Percentiles rank a stretch among this genome's conserved stretches.
Evolutionary conservation across 1,284 basidiomycete species (phyloP).

Genomic region (Cutaneotrichosporon cutaneum): DNA sequence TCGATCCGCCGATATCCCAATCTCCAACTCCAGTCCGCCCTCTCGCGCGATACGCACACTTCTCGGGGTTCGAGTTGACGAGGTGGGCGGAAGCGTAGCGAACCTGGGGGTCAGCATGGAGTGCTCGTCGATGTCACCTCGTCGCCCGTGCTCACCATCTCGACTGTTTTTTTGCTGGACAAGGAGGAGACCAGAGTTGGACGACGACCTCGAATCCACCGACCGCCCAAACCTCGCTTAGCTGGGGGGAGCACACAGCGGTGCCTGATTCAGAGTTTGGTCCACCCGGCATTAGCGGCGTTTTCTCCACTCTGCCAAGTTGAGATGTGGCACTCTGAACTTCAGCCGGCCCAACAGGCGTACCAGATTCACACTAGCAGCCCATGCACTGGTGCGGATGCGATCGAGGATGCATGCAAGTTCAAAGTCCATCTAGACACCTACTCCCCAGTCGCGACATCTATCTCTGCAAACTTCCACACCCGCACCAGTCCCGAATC

Average conservation of each 20-base stretch:
- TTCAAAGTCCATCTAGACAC: not conserved
- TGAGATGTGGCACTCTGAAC: not conserved
- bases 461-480: conserved; percentile 9
- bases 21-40: not conserved
- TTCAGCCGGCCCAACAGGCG: too few species aligned
- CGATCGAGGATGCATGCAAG: not conserved
- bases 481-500: conserved; percentile 20
- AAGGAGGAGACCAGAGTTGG: conserved; percentile 11
- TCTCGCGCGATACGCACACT: conserved; percentile 62
- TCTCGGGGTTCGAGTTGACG: conserved; percentile 85
- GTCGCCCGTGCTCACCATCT: conserved; percentile 17
- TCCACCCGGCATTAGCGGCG: not conserved
- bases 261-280: not conserved
- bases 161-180: conserved; percentile 19
- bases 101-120: conserved; percentile 57
- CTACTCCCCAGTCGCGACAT: not conserved
- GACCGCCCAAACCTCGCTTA: not conserved
- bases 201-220: conserved; percentile 8
- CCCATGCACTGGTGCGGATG: too few species aligned
- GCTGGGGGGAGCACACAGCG: not conserved
- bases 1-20: not conserved
- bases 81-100: conserved; percentile 81
- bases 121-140: not conserved
- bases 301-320: not conserved
- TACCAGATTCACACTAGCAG: too few species aligned